Evolutionary conservation across 192 early-diverging fungal species (phyloP).

Genomic region (Fimicolochytrium jonesii): DNA sequence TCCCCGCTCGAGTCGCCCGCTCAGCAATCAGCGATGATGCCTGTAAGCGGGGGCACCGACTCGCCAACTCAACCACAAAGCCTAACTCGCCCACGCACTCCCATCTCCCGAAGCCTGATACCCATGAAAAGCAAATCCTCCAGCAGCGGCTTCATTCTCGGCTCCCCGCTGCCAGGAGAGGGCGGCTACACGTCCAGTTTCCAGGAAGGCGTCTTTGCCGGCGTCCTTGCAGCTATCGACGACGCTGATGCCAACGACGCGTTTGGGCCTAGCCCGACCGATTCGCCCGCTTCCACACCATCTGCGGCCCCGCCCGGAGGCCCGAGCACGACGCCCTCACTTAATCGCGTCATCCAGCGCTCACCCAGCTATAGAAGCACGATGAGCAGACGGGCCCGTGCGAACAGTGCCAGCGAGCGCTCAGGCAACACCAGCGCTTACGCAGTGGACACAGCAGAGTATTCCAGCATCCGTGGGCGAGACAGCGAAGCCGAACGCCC

Average conservation of each 20-base stretch:
- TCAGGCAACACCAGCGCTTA: background rate
- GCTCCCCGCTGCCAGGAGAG: background rate
- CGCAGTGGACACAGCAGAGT: too few relatives aligned
- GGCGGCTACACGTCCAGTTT: conserved; percentile 5
- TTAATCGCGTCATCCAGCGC: background rate
- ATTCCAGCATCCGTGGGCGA: too few relatives aligned
- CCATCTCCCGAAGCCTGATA: background rate
- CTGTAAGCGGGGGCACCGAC: background rate
- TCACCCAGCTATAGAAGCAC: background rate
- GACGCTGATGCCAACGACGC: conserved; percentile 2
- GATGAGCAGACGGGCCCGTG: background rate
- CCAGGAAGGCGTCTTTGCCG: conserved; percentile 18
- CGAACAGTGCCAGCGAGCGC: background rate
- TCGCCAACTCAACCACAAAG: background rate
- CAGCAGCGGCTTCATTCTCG: background rate
- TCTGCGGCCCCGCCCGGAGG: background rate
- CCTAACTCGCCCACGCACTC: background rate
- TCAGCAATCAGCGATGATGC: too few relatives aligned
- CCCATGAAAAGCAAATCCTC: background rate
- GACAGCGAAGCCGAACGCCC: too few relatives aligned
- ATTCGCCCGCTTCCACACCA: background rate
- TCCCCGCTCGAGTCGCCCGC: too few relatives aligned
- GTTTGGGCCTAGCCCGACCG: background rate
- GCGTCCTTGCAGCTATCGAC: conserved; percentile 14
- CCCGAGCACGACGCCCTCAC: background rate